phyloP scores from a whole-genome alignment of 2,329 filamentous ascomycete genomes.

The Lachnellula hyalina region DNA sequence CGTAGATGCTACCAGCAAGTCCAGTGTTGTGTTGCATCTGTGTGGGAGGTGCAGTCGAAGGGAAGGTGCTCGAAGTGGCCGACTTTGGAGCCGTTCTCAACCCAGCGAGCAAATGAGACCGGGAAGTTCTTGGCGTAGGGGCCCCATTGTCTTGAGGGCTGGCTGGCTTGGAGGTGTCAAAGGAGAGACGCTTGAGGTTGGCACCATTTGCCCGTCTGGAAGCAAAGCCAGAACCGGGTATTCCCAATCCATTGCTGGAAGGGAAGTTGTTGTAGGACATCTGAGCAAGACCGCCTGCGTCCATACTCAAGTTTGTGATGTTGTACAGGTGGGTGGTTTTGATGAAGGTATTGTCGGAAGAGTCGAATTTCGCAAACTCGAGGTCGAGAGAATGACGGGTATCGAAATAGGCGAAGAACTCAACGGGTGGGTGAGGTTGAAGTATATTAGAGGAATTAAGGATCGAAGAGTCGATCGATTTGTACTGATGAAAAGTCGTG shows the following conservation, averaged over 20 bases:
- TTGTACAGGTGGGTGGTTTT: slow-evolving; percentile 18
- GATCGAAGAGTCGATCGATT: slow-evolving; percentile 22
- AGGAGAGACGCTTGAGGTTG: slow-evolving; percentile 85
- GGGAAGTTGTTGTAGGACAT: slow-evolving; percentile 87
- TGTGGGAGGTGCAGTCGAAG: slow-evolving; percentile 56
- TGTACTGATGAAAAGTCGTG: slow-evolving; percentile 20
- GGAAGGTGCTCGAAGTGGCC: slow-evolving; percentile 64
- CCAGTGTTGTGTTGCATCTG: slow-evolving; percentile 39
- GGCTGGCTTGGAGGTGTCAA: slow-evolving; percentile 64
- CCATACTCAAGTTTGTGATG: slow-evolving; percentile 48
- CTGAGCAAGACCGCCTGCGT: slow-evolving; percentile 99
- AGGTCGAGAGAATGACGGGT: slow-evolving; percentile 24
- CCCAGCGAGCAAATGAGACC: slow-evolving; percentile 88
- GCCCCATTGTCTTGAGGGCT: slow-evolving; percentile 62
- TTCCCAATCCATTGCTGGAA: slow-evolving; percentile 65
- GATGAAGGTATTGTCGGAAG: slow-evolving; percentile 3
- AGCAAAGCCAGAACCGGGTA: slow-evolving; percentile 75
- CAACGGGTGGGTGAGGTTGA: slow-evolving; percentile 12
- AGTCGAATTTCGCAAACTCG: slow-evolving; percentile 14
- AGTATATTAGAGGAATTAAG: slow-evolving; percentile 30
- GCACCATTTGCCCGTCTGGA: slow-evolving; percentile 74
- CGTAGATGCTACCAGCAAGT: slow-evolving; percentile 29
- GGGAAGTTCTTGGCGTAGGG: slow-evolving; percentile 85
- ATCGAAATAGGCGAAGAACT: slow-evolving; percentile 17
- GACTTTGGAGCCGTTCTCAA: slow-evolving; percentile 92